A percentile compares a stretch with the other conserved stretches of the same genome.
phyloP scores from a whole-genome alignment of 106 monocot species.

The Dendrobium officinale region DNA sequence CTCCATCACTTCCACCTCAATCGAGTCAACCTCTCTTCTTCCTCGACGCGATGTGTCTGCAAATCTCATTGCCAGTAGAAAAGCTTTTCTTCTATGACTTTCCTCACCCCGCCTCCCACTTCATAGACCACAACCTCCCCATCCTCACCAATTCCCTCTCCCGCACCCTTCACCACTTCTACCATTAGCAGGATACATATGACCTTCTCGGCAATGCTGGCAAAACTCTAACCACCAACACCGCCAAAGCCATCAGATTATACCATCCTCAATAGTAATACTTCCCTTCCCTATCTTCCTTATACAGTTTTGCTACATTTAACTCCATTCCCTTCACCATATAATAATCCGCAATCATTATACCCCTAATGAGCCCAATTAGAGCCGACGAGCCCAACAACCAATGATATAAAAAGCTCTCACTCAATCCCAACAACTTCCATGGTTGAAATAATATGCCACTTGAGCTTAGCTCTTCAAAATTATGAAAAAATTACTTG shows the following conservation, averaged over 20 bases:
- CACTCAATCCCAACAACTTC: constrained; percentile 69
- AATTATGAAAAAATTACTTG: too few relatives aligned
- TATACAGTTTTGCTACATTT: constrained; percentile 59
- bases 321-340: constrained; percentile 50
- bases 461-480: background rate
- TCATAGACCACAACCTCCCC: constrained; percentile 25
- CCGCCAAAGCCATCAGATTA: constrained; percentile 47
- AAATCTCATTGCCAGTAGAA: constrained; percentile 14
- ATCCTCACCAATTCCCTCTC: constrained; percentile 46
- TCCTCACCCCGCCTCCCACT: constrained; percentile 17
- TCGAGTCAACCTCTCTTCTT: constrained; percentile 16
- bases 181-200: constrained; percentile 26
- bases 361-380: constrained; percentile 70
- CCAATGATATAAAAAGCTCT: constrained; percentile 93
- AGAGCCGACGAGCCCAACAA: constrained; percentile 83
- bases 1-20: constrained; percentile 2
- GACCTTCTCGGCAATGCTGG: constrained; percentile 42
- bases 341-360: constrained; percentile 75
- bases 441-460: constrained; percentile 79
- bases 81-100: constrained; percentile 47
- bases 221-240: constrained; percentile 52
- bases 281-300: constrained; percentile 9
- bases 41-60: constrained; percentile 28
- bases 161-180: constrained; percentile 29
- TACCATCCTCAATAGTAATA: constrained; percentile 59